Base-by-base conservation (phyloP, 129 eudicot species). In the Chrysanthemum seticuspe region DNA sequence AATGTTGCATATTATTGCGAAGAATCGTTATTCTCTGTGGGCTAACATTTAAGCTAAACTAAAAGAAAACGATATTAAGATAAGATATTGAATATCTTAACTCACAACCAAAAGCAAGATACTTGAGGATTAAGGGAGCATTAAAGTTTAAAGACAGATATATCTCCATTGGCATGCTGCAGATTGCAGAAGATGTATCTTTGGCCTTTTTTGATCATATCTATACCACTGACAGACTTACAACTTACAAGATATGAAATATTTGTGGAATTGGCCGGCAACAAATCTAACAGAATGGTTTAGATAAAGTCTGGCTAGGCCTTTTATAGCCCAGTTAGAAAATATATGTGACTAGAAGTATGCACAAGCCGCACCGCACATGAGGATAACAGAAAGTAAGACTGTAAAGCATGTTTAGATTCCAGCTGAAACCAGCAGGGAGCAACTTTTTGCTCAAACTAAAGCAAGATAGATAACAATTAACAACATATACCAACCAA, bases 41-140 rank as follows among this genome's bases (percentile, higher is more conserved):
- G 29, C 29, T 27, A 27, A 27, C 29, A 27, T 27, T 27, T 27
- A 27, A 27, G 29, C 29, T 27, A 27, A 27, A 27, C 3, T 27
- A 27, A 27, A 27, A 27, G 29, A 27, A 27, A 27, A 27, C 29
- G 29, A 27, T 27, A 27, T 27, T 1, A 27, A 27, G 29, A 27
- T 27, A 2, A 27, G 29, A 27, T 27, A 27, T 27, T 2, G 29
- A 27, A 3, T 27, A 27, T 27, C 29, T 27, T 2, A 52, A 54
- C 44, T 67, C 67, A 63, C 11, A 49, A 70, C 57, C 76, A 66
- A 78, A 71, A 78, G 82, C 82, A 78, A 71, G 61, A 71, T 63
- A 62, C 76, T 78, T 68, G 81, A 54, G 64, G 80, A 60, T 18
- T 21, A 29, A 61, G 27, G 12, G 23, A 74, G 53, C 72, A 63